phyloP scores from a whole-genome alignment of 768 basidiomycete species.

The Hydnomerulius pinastri region DNA sequence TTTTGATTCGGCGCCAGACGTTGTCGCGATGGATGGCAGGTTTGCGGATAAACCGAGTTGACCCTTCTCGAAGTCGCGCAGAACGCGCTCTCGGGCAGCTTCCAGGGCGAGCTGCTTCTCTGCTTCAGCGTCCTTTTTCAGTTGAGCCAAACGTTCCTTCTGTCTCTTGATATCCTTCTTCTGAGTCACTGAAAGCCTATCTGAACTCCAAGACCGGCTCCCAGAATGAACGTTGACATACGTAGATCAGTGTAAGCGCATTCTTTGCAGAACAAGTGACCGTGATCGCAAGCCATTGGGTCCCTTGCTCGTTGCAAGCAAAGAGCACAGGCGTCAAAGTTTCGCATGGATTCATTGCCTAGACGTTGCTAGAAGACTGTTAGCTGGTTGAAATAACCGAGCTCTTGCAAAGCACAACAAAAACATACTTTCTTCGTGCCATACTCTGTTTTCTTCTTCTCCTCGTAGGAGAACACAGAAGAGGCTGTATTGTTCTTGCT shows the following conservation, averaged over 20 bases:
- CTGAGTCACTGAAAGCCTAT: constrained; percentile 64
- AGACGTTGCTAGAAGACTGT: constrained; percentile 31
- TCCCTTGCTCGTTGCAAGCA: constrained; percentile 85
- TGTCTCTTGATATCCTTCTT: constrained; percentile 94
- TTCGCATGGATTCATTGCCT: constrained; percentile 91
- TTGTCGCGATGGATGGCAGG: constrained; percentile 33
- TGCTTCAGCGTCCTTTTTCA: constrained; percentile 79
- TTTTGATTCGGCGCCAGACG: constrained; percentile 39
- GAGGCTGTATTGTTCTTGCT: constrained; percentile 91
- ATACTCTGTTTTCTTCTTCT: constrained; percentile 79
- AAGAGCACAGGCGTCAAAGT: constrained; percentile 87
- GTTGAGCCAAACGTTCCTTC: constrained; percentile 71
- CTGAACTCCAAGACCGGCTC: constrained; percentile 11
- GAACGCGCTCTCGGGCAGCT: constrained; percentile 84
- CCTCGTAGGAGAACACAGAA: constrained; percentile 87
- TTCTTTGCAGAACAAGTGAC: constrained; percentile 96
- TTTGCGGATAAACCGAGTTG: constrained; percentile 69
- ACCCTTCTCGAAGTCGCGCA: constrained; percentile 87
- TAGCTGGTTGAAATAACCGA: constrained; percentile 1
- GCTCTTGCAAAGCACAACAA: background rate
- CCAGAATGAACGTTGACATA: constrained; percentile 37
- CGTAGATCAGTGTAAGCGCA: constrained; percentile 86
- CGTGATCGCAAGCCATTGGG: constrained; percentile 79
- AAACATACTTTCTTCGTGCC: constrained; percentile 71
- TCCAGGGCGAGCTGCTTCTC: constrained; percentile 69